A percentile compares a stretch with the other conserved stretches of the same genome.
Conservation (phyloP, 2,329 filamentous ascomycete genomes). For the Aspergillus sojae region DNA sequence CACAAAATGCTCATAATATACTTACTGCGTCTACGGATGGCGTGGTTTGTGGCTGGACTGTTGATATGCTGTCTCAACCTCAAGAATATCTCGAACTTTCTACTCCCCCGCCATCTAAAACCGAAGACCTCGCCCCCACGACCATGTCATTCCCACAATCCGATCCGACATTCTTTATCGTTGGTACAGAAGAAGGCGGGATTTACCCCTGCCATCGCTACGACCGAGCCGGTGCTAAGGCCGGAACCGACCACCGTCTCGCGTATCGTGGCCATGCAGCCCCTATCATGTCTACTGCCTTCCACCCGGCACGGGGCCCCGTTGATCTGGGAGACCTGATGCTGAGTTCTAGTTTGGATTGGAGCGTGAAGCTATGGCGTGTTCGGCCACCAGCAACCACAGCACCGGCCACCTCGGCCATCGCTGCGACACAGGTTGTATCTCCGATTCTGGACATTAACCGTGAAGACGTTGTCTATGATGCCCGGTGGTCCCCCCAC, state of each 20-base stretch:
- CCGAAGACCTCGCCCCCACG: conserved; percentile 91
- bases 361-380: conserved; percentile 97
- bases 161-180: conserved; percentile 95
- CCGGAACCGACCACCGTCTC: conserved; percentile 86
- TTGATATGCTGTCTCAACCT: conserved; percentile 96
- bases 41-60: conserved; percentile 94
- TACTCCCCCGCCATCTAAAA: conserved; percentile 82
- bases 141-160: conserved; percentile 93
- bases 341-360: conserved; percentile 89
- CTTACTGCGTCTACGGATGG: conserved; percentile 96
- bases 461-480: conserved; percentile 95
- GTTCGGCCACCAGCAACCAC: conserved; percentile 61
- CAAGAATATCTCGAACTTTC: conserved; percentile 90
- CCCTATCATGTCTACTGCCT: conserved; percentile 93
- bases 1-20: conserved; percentile 98
- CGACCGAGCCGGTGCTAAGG: conserved; percentile 94
- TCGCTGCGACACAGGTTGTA: conserved; percentile 55
- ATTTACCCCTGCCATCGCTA: conserved; percentile 98
- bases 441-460: conserved; percentile 84
- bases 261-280: conserved; percentile 89
- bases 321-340: conserved; percentile 94
- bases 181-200: conserved; percentile 93
- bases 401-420: conserved; percentile 39
- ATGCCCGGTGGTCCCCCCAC: conserved; percentile 90
- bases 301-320: conserved; percentile 88